Base-by-base conservation (phyloP, 192 early-diverging fungal genomes). In the Backusella parvicylindrica region DNA sequence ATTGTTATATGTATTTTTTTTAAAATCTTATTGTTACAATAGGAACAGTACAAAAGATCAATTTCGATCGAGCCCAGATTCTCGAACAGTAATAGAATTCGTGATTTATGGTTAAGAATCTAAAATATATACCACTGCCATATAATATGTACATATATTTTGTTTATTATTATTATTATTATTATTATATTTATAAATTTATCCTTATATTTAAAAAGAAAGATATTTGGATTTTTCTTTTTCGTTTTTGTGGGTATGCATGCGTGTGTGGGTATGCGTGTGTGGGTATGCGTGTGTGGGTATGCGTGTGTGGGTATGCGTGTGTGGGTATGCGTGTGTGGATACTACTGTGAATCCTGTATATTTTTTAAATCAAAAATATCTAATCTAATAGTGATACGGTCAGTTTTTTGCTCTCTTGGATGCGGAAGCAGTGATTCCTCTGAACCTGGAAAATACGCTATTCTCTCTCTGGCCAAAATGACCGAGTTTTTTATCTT, bases 11-110 rank as follows among this genome's bases (percentile, higher is more conserved):
- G 12, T 35, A 21, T 35, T 21, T 67, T 18, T 36, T 66, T 33
- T 41, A n/a, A 66, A 4, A n/a, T 18, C 6, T 33, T 32, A 30
- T 12, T 68, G 38, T 26, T 68, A 41, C 41, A 21, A 35, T 33
- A 73, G 72, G 72, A 73, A 33, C 72, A 73, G 18, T 73, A 73
- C 40, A 73, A 65, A n/a, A 37, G 60, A 30, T 73, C 72, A 31
- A 64, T 38, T 40, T 8, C 36, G 11, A 64, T 73, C 13, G 72
- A 73, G 31, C 72, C 72, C 15, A 35, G 72, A 8, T 43, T 73
- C 6, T 73, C 72, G 16, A 73, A 63, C 47, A 47, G 60, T 65
- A 73, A 73, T 73, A 73, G 60, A 43, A 32, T 73, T 18, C 49
- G 72, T 30, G 72, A 73, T 64, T 28, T 73, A 41, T 73, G 56